Evolutionary conservation across 2,329 filamentous ascomycete species (phyloP), one percentile per base, ranked within the genome.

Genomic region (Mycocentrospora acerina): DNA sequence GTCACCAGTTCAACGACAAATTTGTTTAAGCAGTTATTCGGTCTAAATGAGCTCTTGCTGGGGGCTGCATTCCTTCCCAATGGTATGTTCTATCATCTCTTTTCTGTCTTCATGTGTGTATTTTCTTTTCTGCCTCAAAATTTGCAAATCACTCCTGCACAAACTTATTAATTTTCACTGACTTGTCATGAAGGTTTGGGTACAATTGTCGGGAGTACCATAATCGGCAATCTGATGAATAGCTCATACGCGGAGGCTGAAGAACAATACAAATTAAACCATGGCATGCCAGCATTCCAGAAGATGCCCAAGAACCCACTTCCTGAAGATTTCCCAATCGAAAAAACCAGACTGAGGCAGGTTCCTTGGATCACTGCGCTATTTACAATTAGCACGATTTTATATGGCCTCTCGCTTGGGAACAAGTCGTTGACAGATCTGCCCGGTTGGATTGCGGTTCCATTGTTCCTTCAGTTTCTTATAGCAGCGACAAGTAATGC

Each of bases 1-100:
- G 66, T 76, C 4, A 73, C 70, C 2, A 68, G 71, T 2, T 71
- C 62, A 10, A 76, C 72, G 2, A 67, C 70, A 0, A 59, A 59
- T 1, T 35, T 71, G 3, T 70, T 75, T 37, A 57, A 70, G 44
- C 45, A 57, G 1, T 55, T 51, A 7, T 74, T 72, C 33, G 38
- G 57, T 6, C 59, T 76, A 31, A 70, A 60, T 24, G 59, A 66
- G 4, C 37, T 71, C 13, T 46, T 70, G 37, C 51, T 74, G 17
- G 72, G 71, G 3, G 46, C 73, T 2, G 64, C 57, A 7, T 74
- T 71, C 43, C 49, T 74, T 7, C 64, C 68, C 5, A 71, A 71
- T 40, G 69, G 53, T 56, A 36, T 9, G 15, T 26, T 13, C 15
- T 10, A 24, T 17, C 24, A 34, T 13, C 12, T 8, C 17, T 16